These are phyloP conservation scores for Raphanus raphanistrum DNA, from an alignment of 345 rosid genomes.

Conservation along the genomic window DNA sequence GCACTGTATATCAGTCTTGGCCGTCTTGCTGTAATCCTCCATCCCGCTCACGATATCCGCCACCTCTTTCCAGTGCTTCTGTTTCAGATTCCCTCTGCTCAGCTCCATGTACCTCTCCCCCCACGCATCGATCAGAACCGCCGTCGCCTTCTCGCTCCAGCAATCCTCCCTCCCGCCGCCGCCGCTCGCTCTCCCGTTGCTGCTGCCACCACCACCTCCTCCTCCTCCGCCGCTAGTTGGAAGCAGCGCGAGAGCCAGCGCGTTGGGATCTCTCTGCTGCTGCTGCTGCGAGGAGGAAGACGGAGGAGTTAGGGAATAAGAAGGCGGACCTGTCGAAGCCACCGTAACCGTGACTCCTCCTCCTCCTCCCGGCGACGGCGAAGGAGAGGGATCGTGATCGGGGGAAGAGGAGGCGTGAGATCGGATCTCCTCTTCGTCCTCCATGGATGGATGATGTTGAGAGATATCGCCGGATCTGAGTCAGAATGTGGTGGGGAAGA, in stretches of 20 bases:
- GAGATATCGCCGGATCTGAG: slow-evolving; percentile 27
- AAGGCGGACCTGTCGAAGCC: slow-evolving; percentile 42
- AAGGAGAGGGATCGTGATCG: slow-evolving; percentile 34
- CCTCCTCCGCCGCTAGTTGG: slow-evolving; percentile 40
- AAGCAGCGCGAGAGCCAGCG: slow-evolving; percentile 45
- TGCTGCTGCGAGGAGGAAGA: not conserved
- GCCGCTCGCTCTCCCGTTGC: slow-evolving; percentile 43
- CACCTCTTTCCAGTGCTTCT: slow-evolving; percentile 96
- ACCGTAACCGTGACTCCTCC: slow-evolving; percentile 48
- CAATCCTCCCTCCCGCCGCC: slow-evolving; percentile 87
- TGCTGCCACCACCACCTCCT: slow-evolving; percentile 12
- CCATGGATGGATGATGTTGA: slow-evolving; percentile 39
- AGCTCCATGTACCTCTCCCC: slow-evolving; percentile 90
- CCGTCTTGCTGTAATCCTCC: slow-evolving; percentile 63
- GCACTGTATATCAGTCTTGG: slow-evolving; percentile 90
- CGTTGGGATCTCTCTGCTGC: slow-evolving; percentile 29
- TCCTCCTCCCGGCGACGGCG: slow-evolving; percentile 42
- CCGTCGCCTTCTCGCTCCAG: slow-evolving; percentile 94
- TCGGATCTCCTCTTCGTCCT: slow-evolving; percentile 60
- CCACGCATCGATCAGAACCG: slow-evolving; percentile 86
- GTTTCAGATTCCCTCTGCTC: slow-evolving; percentile 91
- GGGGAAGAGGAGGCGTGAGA: slow-evolving; percentile 46
- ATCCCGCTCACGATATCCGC: slow-evolving; percentile 81
- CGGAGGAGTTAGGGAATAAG: slow-evolving; percentile 38
- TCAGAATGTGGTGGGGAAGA: slow-evolving; percentile 28